Percentiles rank a stretch among this genome's conserved stretches.
Conservation (phyloP, 73 alveolate genomes). For the Paramecium sonneborni region DNA sequence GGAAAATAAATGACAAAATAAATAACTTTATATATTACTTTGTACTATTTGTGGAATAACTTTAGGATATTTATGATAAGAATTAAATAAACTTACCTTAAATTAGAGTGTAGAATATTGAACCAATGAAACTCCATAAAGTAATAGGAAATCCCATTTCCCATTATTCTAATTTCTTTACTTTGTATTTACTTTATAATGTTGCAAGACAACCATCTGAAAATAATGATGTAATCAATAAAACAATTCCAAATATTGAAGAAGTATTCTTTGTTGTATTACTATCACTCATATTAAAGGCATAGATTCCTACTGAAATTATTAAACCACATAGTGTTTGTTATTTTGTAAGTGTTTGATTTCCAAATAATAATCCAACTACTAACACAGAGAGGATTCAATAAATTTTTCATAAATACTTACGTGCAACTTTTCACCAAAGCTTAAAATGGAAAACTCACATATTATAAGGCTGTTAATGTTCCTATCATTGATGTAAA, state of each 20-base stretch:
- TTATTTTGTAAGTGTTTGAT: not conserved
- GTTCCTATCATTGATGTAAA: conserved; percentile 48
- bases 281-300: conserved; percentile 13
- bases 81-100: not conserved
- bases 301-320: conserved; percentile 41
- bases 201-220: conserved; percentile 62
- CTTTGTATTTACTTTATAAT: not conserved
- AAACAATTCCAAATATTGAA: conserved; percentile 34
- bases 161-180: not conserved
- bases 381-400: conserved; percentile 56
- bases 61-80: not conserved
- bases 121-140: not conserved
- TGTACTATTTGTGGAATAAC: not conserved
- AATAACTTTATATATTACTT: no score
- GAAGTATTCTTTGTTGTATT: not conserved
- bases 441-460: conserved; percentile 66
- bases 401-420: not conserved
- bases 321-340: conserved; percentile 54
- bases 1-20: no score
- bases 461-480: conserved; percentile 50
- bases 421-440: conserved; percentile 62
- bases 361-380: conserved; percentile 59
- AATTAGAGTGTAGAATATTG: not conserved
- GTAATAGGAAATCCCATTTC: not conserved
- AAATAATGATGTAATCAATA: conserved; percentile 16